A percentile compares a stretch with the other conserved stretches of the same genome.
These are phyloP conservation scores for Yarrowia sp. DNA, from an alignment of 805 yeast genomes.

Conservation along the genomic window DNA sequence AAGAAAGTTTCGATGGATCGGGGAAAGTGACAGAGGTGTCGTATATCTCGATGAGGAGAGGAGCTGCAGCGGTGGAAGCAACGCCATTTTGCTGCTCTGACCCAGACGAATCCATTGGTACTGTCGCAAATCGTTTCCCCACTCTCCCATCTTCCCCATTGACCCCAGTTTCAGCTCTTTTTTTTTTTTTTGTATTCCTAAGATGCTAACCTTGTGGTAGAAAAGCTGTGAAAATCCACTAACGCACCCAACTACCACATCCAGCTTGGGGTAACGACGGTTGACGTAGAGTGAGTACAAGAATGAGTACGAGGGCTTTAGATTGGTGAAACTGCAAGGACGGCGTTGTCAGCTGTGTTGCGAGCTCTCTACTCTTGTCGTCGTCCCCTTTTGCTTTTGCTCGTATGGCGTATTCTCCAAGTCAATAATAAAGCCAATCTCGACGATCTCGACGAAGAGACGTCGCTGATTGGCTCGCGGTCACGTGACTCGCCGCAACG, in stretches of 20 bases:
- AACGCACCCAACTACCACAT: constrained; percentile 17
- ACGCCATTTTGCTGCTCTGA: too few species aligned
- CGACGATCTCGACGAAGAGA: background rate
- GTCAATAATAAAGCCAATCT: constrained; percentile 6
- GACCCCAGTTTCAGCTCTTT: too few species aligned
- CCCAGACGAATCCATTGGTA: too few species aligned
- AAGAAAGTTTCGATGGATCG: background rate
- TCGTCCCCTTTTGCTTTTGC: background rate
- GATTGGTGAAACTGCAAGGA: too few species aligned
- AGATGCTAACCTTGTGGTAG: background rate
- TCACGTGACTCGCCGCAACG: constrained; percentile 11
- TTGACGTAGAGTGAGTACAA: background rate
- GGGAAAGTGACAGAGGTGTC: too few species aligned
- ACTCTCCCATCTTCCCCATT: background rate
- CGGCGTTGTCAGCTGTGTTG: too few species aligned
- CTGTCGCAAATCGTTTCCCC: too few species aligned
- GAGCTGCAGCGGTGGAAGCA: too few species aligned
- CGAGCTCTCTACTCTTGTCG: too few species aligned
- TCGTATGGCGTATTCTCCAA: constrained; percentile 28
- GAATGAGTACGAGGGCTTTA: too few species aligned
- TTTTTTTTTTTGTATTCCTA: too few species aligned
- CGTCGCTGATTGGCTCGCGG: constrained; percentile 1
- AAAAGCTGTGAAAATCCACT: constrained; percentile 4
- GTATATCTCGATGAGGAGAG: too few species aligned
- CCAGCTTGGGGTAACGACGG: background rate